phyloP scores from a whole-genome alignment of 129 eudicot genomes.

The Sambucus nigra region DNA sequence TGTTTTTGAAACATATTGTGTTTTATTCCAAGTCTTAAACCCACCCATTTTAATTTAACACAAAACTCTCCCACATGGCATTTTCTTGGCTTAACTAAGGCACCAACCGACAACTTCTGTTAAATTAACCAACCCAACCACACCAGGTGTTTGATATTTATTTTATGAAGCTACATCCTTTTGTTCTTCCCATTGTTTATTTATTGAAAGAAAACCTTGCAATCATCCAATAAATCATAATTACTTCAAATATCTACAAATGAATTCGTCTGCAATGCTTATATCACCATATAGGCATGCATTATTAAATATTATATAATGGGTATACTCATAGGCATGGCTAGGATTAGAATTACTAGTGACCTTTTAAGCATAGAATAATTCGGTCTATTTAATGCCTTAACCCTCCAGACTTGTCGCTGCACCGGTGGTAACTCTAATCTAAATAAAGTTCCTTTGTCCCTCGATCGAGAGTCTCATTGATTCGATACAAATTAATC shows the following conservation, averaged over 20 bases:
- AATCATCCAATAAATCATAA: neutral
- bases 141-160: conserved; percentile 34
- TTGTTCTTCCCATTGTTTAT: neutral
- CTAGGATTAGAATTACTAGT: neutral
- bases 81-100: no score
- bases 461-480: conserved; percentile 69
- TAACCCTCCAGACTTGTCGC: conserved; percentile 20
- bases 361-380: conserved; percentile 2
- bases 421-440: conserved; percentile 25
- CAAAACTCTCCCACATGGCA: no score
- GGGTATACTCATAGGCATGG: conserved; percentile 8
- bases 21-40: no score
- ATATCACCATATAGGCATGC: neutral
- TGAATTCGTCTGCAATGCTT: neutral
- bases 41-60: no score
- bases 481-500: conserved; percentile 50
- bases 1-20: no score
- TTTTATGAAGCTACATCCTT: neutral
- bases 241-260: no score
- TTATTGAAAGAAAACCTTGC: neutral
- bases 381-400: conserved; percentile 5
- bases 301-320: conserved; percentile 4
- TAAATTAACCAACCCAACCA: no score
- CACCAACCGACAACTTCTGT: no score
- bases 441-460: conserved; percentile 43